phyloP scores from a whole-genome alignment of 2,329 filamentous ascomycete genomes.

The Aureobasidium sp. region DNA sequence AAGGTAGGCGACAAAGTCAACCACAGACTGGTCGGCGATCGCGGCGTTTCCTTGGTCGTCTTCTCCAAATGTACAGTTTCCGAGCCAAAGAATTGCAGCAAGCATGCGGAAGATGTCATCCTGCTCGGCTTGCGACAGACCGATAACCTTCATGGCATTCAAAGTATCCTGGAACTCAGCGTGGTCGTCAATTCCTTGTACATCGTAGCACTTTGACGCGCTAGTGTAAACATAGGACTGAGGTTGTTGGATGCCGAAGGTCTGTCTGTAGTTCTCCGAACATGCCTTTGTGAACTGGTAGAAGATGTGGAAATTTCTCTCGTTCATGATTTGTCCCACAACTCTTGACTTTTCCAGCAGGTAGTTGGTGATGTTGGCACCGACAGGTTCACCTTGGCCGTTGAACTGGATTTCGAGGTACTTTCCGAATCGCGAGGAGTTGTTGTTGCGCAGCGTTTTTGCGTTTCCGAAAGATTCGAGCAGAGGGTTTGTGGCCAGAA shows the following conservation, averaged over 20 bases:
- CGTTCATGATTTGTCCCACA: conserved; percentile 87
- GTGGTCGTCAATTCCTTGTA: conserved; percentile 86
- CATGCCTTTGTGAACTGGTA: conserved; percentile 98
- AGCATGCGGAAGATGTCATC: conserved; percentile 97
- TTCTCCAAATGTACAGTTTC: conserved; percentile 86
- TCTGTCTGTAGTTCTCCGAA: conserved; percentile 75
- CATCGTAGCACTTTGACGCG: conserved; percentile 87
- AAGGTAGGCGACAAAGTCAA: conserved; percentile 90
- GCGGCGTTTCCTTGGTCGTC: conserved; percentile 83
- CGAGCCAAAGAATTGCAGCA: conserved; percentile 84
- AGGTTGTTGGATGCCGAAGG: conserved; percentile 84
- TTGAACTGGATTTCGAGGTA: conserved; percentile 98
- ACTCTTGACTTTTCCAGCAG: conserved; percentile 92
- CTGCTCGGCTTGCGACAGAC: conserved; percentile 78
- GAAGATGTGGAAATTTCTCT: conserved; percentile 98
- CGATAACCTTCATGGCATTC: conserved; percentile 91
- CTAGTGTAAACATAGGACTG: conserved; percentile 93
- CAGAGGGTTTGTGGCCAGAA: conserved; percentile 92
- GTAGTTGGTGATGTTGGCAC: conserved; percentile 97
- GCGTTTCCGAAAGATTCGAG: conserved; percentile 98
- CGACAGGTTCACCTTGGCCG: conserved; percentile 78
- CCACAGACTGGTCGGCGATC: conserved; percentile 80
- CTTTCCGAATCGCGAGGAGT: conserved; percentile 96
- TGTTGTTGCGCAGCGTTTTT: conserved; percentile 97
- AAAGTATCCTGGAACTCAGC: conserved; percentile 85